A percentile compares a stretch with the other conserved stretches of the same genome.
These are phyloP conservation scores for Rhizopus delemar DNA, from an alignment of 371 early-diverging fungal species.

Conservation along the genomic window DNA sequence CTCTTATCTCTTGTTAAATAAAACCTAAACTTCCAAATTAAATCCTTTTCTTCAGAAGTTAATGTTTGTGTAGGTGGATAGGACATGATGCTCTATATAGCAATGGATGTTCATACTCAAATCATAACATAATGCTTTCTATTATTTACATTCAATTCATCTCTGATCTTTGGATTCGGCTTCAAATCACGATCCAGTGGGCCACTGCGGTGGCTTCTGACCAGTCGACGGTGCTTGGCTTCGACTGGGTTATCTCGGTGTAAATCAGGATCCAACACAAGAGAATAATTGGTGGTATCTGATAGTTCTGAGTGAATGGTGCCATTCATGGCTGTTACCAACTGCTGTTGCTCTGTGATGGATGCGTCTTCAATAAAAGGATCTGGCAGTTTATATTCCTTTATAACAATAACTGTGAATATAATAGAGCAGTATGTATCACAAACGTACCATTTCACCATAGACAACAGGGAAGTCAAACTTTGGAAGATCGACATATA, in stretches of 20 bases:
- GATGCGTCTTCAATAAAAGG: slow-evolving; percentile 18
- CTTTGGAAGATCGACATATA: slow-evolving; percentile 87
- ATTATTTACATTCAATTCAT: slow-evolving; percentile 81
- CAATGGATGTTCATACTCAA: not conserved
- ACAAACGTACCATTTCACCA: slow-evolving; percentile 66
- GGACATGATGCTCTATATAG: slow-evolving; percentile 72
- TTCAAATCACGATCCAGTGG: slow-evolving; percentile 91
- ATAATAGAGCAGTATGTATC: not conserved
- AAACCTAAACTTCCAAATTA: slow-evolving; percentile 96
- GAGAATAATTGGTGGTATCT: slow-evolving; percentile 30
- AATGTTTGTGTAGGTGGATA: slow-evolving; percentile 89
- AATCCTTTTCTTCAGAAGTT: slow-evolving; percentile 85
- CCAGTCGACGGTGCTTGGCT: slow-evolving; percentile 92
- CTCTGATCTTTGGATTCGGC: slow-evolving; percentile 91
- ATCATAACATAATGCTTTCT: not conserved
- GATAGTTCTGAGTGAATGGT: slow-evolving; percentile 10
- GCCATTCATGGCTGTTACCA: slow-evolving; percentile 39
- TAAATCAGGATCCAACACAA: slow-evolving; percentile 72
- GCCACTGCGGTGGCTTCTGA: slow-evolving; percentile 88
- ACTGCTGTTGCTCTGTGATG: slow-evolving; percentile 7
- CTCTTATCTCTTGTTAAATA: slow-evolving; percentile 89
- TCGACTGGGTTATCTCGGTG: slow-evolving; percentile 89
- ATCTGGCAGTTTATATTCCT: slow-evolving; percentile 40
- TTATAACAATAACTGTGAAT: not conserved
- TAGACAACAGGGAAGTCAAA: slow-evolving; percentile 94